Evolutionary conservation across 169 alveolate genomes (phyloP), one percentile per base, ranked within the genome.

Genomic region (Theileria annulata): DNA sequence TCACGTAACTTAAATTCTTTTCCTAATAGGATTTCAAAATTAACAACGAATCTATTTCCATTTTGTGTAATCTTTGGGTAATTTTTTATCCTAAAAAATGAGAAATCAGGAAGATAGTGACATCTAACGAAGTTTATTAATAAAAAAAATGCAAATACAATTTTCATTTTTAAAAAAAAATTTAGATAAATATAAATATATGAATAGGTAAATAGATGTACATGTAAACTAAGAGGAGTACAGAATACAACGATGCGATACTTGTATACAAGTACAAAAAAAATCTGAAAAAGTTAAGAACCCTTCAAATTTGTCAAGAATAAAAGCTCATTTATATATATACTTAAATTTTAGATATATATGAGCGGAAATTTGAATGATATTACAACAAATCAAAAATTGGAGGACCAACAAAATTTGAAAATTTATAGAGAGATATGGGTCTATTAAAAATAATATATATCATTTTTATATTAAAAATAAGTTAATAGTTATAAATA

Each of bases 361-460:
- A 0, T 13, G 28, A 56, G 9, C 17, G 9, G 8, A 27, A 10
- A 13, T 5, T 56, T 42, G 51, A 56, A 19, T 2, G 35, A 21
- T 21, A 56, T 21, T 13, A 56, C 15, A 21, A 4, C 10, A 56
- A 56, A 25, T 56, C 5, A 21, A 56, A 19, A 56, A 13, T 27
- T 17, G 71, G 71, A 10, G 71, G 71, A 27, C 47, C 71, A 23
- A 62, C 47, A 62, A 62, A 23, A 23, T 23, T 62, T 15, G 71
- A 62, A 62, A 6, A 62, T 37, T 28, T 62, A 30, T 23, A 28
- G 8, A 0, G 71, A 62, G 37, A 62, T 13, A 62, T 10, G 15
- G 30, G 27, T 28, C 30, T 25, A 10, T 10, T 25, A 12, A 28
- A 58, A 10, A 58, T 10, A n/a, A 58, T 62, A 30, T 62, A 28